phyloP scores from a whole-genome alignment of 208 protist genomes.

The Trypanosoma cruzi region DNA sequence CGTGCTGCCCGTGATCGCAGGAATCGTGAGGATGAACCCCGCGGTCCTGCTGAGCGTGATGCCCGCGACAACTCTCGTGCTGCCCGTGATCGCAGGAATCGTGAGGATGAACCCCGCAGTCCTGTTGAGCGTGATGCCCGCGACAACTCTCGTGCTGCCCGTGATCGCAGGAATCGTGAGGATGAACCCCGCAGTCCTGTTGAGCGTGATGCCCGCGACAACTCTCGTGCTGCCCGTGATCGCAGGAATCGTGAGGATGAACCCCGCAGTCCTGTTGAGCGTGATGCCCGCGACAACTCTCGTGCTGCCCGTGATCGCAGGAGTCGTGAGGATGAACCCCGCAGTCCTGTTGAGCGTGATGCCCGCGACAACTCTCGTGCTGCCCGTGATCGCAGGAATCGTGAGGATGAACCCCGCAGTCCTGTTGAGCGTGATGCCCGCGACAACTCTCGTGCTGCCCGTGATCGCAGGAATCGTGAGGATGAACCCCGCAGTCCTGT shows the following conservation, averaged over 20 bases:
- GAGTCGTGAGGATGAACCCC: not conserved
- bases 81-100: not conserved
- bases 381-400: conserved; percentile 8
- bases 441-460: conserved; percentile 7
- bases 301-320: conserved; percentile 12
- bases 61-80: not conserved
- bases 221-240: conserved; percentile 6
- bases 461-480: conserved; percentile 7
- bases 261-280: not conserved
- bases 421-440: not conserved
- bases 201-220: conserved; percentile 3
- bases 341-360: not conserved
- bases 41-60: not conserved
- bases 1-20: conserved; percentile 13
- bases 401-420: not conserved
- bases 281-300: conserved; percentile 1
- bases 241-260: not conserved
- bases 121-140: conserved; percentile 3
- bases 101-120: conserved; percentile 5
- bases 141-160: conserved; percentile 18
- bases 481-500: not conserved
- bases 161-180: not conserved
- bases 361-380: conserved; percentile 4
- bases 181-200: not conserved
- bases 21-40: not conserved